phyloP scores from a whole-genome alignment of 2,329 filamentous ascomycete species.

The Talaromyces pinophilus region DNA sequence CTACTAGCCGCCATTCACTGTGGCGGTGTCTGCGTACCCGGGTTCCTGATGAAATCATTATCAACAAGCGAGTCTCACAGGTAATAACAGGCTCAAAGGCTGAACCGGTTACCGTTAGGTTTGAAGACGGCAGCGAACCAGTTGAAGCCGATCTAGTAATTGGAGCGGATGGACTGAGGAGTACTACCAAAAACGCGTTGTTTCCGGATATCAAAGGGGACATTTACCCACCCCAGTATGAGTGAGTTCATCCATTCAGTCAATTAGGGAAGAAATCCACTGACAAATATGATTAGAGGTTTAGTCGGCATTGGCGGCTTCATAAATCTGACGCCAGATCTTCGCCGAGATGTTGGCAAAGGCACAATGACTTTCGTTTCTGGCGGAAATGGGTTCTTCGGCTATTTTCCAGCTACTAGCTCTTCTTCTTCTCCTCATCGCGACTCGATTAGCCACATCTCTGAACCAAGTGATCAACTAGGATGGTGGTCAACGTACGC shows the following conservation, averaged over 20 bases:
- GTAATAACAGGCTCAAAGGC: slow-evolving; percentile 31
- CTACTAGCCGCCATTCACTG: slow-evolving; percentile 41
- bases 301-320: slow-evolving; percentile 52
- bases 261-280: not conserved
- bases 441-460: slow-evolving; percentile 31
- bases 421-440: slow-evolving; percentile 26
- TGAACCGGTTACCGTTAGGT: slow-evolving; percentile 34
- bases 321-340: slow-evolving; percentile 33
- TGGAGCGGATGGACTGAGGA: slow-evolving; percentile 47
- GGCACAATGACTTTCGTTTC: slow-evolving; percentile 49
- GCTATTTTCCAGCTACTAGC: slow-evolving; percentile 45
- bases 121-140: slow-evolving; percentile 37
- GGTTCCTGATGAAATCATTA: slow-evolving; percentile 38
- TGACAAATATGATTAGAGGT: slow-evolving; percentile 31
- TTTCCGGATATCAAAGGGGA: slow-evolving; percentile 35
- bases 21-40: slow-evolving; percentile 41
- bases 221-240: slow-evolving; percentile 43
- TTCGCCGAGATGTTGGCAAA: slow-evolving; percentile 35
- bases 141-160: slow-evolving; percentile 46
- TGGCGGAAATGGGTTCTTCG: slow-evolving; percentile 54
- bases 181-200: slow-evolving; percentile 39
- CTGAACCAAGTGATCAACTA: slow-evolving; percentile 35
- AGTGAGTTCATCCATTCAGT: slow-evolving; percentile 31
- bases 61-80: slow-evolving; percentile 35
- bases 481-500: slow-evolving; percentile 52